These are phyloP conservation scores for Gremmenia infestans DNA, from an alignment of 2,329 filamentous ascomycete genomes.

Conservation along the genomic window DNA sequence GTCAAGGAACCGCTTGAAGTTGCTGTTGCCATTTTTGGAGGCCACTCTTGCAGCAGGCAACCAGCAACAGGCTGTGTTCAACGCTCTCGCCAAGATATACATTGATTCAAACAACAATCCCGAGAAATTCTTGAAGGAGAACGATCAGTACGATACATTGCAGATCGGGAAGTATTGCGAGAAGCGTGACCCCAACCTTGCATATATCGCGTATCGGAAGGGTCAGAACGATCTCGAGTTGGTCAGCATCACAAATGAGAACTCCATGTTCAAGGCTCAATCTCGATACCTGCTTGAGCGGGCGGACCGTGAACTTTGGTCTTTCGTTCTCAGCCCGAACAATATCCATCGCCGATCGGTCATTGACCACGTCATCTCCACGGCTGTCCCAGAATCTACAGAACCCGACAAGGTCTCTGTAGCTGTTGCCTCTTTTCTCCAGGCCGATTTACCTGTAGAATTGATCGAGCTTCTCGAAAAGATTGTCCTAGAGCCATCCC, in stretches of 20 bases:
- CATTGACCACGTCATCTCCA: conserved; percentile 93
- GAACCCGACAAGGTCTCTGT: conserved; percentile 94
- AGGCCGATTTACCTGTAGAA: conserved; percentile 85
- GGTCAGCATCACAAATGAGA: conserved; percentile 97
- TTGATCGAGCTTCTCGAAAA: conserved; percentile 97
- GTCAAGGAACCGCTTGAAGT: conserved; percentile 88
- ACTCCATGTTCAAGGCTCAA: conserved; percentile 99
- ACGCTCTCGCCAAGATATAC: conserved; percentile 97
- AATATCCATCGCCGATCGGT: conserved; percentile 92
- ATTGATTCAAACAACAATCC: conserved; percentile 98
- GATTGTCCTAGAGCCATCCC: conserved; percentile 98
- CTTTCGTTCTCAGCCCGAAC: conserved; percentile 90
- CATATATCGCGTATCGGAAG: conserved; percentile 80
- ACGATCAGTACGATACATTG: conserved; percentile 91
- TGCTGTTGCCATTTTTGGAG: conserved; percentile 93
- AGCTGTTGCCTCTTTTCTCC: conserved; percentile 88
- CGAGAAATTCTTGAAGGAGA: conserved; percentile 95
- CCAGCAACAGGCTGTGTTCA: conserved; percentile 94
- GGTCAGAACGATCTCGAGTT: conserved; percentile 96
- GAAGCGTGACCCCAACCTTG: conserved; percentile 90
- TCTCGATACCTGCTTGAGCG: conserved; percentile 91
- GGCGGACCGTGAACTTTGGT: conserved; percentile 86
- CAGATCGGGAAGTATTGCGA: conserved; percentile 96
- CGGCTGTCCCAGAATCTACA: conserved; percentile 85
- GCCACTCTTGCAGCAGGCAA: conserved; percentile 83